Conservation (phyloP, 305 asterid genomes). For the Solanum hybrid region DNA sequence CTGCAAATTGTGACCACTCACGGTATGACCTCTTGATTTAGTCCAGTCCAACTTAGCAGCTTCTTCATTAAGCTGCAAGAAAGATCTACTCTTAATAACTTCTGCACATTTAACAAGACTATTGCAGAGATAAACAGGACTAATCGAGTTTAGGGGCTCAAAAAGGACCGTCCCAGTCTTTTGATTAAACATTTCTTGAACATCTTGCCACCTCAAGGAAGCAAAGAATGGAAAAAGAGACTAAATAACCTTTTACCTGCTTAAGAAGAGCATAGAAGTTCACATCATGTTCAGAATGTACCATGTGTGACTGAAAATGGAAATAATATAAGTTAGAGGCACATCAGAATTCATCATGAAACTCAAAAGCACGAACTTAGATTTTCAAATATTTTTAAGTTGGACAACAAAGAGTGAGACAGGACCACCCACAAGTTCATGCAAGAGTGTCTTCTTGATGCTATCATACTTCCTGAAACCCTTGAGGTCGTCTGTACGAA, state of each 20-base stretch:
- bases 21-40: constrained; percentile 58
- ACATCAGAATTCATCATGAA: not conserved
- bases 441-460: constrained; percentile 83
- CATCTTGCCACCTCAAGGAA: not conserved
- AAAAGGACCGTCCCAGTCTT: not conserved
- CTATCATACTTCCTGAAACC: constrained; percentile 90
- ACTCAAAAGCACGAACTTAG: not conserved
- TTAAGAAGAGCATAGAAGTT: constrained; percentile 65
- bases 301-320: constrained; percentile 81
- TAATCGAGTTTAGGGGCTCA: not conserved
- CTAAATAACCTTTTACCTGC: constrained; percentile 41
- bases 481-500: constrained; percentile 90
- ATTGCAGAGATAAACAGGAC: not conserved
- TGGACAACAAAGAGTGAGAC: constrained; percentile 2
- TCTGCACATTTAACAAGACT: not conserved
- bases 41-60: constrained; percentile 86
- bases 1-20: constrained; percentile 31
- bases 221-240: not conserved
- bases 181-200: not conserved
- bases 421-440: constrained; percentile 60
- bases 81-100: constrained; percentile 14
- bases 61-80: constrained; percentile 68
- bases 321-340: constrained; percentile 2
- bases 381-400: not conserved
- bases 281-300: constrained; percentile 73